Percentiles rank a stretch among this genome's conserved stretches.
phyloP scores from a whole-genome alignment of 805 yeast genomes.

The Ogataea siamensis region DNA sequence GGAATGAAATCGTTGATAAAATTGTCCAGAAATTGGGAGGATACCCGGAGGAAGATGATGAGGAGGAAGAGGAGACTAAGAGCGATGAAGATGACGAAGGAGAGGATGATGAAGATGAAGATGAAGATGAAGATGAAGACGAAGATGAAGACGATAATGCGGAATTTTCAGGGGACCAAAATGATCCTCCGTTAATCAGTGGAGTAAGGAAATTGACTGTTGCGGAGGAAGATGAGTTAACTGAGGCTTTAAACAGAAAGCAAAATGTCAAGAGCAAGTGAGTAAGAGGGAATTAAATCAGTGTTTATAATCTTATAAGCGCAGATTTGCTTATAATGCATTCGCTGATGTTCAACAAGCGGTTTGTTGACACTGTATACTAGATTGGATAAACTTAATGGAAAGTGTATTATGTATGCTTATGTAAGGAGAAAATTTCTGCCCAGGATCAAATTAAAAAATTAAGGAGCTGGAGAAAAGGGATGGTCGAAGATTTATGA shows the following conservation, averaged over 20 bases:
- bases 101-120: slow-evolving; percentile 49
- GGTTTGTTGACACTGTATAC: background rate
- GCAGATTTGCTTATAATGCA: background rate
- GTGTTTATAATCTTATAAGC: background rate
- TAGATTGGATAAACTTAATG: background rate
- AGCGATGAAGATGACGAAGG: slow-evolving; percentile 31
- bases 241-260: slow-evolving; percentile 15
- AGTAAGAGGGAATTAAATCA: background rate
- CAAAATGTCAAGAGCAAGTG: slow-evolving; percentile 1
- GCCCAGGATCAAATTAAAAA: slow-evolving; percentile 6
- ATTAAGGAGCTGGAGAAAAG: slow-evolving; percentile 14
- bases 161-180: slow-evolving; percentile 27
- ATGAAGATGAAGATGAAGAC: slow-evolving; percentile 39
- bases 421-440: slow-evolving; percentile 8
- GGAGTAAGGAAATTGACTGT: slow-evolving; percentile 30
- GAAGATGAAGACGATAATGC: slow-evolving; percentile 32
- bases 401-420: background rate
- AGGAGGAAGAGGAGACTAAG: slow-evolving; percentile 44
- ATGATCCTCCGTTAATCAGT: slow-evolving; percentile 19
- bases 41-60: slow-evolving; percentile 49
- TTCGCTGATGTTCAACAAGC: background rate
- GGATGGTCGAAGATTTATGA: slow-evolving; percentile 12
- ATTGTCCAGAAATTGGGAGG: slow-evolving; percentile 55
- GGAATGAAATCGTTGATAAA: slow-evolving; percentile 58
- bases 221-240: slow-evolving; percentile 33